Conservation (phyloP, 768 basidiomycete species). For the Naganishia vishniacii region DNA sequence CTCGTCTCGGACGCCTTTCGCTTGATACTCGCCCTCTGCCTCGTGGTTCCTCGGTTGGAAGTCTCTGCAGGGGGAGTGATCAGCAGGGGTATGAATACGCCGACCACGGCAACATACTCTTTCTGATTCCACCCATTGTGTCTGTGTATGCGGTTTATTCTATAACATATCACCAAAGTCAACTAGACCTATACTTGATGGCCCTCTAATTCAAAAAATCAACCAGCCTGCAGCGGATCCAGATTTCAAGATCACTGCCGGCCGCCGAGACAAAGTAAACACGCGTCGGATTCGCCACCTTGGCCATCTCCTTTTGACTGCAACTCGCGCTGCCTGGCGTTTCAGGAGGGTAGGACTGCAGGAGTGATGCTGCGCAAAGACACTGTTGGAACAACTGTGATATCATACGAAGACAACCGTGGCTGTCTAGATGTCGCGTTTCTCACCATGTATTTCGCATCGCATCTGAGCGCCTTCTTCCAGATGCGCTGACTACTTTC, state of each 20-base stretch:
- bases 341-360: too few species aligned
- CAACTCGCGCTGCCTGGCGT: too few species aligned
- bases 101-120: conserved; percentile 37
- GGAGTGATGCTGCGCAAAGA: too few species aligned
- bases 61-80: conserved; percentile 58
- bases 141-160: background rate
- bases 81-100: background rate
- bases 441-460: too few species aligned
- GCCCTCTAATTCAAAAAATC: conserved; percentile 17
- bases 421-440: too few species aligned
- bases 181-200: too few species aligned
- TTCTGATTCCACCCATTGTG: conserved; percentile 46
- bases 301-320: too few species aligned
- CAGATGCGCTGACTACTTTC: too few species aligned
- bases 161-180: too few species aligned
- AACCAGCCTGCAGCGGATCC: conserved; percentile 5
- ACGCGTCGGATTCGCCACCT: conserved; percentile 1
- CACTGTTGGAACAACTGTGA: too few species aligned
- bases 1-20: conserved; percentile 69
- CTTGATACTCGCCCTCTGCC: conserved; percentile 66
- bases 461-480: too few species aligned
- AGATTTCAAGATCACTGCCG: background rate
- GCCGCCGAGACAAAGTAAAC: conserved; percentile 16
- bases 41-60: conserved; percentile 68
- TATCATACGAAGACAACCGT: too few species aligned